phyloP scores from a whole-genome alignment of 2,329 filamentous ascomycete species.

The Neonectria hederae region DNA sequence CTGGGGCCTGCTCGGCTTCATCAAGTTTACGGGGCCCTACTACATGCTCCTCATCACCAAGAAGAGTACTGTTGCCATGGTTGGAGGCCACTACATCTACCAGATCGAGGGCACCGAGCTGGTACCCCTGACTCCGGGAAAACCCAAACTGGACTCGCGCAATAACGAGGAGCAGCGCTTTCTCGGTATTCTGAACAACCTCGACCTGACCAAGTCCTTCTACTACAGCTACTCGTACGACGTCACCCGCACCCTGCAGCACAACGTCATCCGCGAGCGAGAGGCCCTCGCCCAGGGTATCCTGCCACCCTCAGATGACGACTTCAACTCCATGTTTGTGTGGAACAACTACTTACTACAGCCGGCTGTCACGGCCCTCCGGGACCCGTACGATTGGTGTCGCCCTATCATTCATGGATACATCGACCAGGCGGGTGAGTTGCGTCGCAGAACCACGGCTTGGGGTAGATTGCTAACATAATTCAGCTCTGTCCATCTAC shows the following conservation, averaged over 20 bases:
- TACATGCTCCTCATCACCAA: slow-evolving; percentile 99
- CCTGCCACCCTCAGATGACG: slow-evolving; percentile 65
- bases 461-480: not conserved
- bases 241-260: slow-evolving; percentile 89
- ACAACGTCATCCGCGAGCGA: slow-evolving; percentile 88
- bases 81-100: slow-evolving; percentile 95
- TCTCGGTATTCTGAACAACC: slow-evolving; percentile 85
- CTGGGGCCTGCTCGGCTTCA: slow-evolving; percentile 95
- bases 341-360: slow-evolving; percentile 93
- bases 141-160: slow-evolving; percentile 77
- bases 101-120: slow-evolving; percentile 94
- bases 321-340: slow-evolving; percentile 95
- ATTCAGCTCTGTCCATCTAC: slow-evolving; percentile 77
- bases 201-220: slow-evolving; percentile 90
- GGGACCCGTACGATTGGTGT: slow-evolving; percentile 94
- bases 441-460: not conserved
- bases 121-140: slow-evolving; percentile 82
- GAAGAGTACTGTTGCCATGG: slow-evolving; percentile 93
- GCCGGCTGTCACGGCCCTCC: slow-evolving; percentile 75
- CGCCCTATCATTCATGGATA: slow-evolving; percentile 95
- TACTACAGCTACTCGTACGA: slow-evolving; percentile 99
- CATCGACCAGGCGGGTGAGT: slow-evolving; percentile 80
- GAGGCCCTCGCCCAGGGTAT: slow-evolving; percentile 72
- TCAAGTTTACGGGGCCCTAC: slow-evolving; percentile 93
- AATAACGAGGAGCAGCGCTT: slow-evolving; percentile 92